Conservation (phyloP, 2,329 filamentous ascomycete species). For the Cordyceps pruinosa region DNA sequence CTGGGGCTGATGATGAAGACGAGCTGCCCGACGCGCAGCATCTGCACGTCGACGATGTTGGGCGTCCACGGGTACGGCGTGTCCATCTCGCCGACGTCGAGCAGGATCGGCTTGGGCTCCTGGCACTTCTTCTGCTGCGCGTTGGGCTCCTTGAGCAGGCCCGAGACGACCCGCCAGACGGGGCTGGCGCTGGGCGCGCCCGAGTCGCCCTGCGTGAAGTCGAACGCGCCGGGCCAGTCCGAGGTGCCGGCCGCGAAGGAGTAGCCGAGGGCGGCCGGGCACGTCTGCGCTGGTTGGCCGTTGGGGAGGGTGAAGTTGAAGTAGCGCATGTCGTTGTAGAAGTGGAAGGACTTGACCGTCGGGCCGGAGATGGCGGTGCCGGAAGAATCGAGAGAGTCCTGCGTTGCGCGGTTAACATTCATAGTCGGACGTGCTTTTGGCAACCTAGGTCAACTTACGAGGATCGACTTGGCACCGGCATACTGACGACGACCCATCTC, state of each 20-base stretch:
- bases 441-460: slow-evolving; percentile 24
- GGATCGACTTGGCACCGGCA: slow-evolving; percentile 44
- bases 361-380: slow-evolving; percentile 51
- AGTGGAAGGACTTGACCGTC: slow-evolving; percentile 74
- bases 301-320: slow-evolving; percentile 70
- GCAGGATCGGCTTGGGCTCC: slow-evolving; percentile 71
- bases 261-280: slow-evolving; percentile 81
- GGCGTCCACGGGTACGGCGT: slow-evolving; percentile 81
- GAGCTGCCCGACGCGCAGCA: slow-evolving; percentile 76
- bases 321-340: slow-evolving; percentile 73
- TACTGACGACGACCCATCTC: slow-evolving; percentile 72
- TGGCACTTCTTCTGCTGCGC: slow-evolving; percentile 70
- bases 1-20: slow-evolving; percentile 79
- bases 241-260: slow-evolving; percentile 90
- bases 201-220: slow-evolving; percentile 83
- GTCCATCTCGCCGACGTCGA: slow-evolving; percentile 79
- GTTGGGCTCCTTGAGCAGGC: slow-evolving; percentile 63
- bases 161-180: slow-evolving; percentile 71
- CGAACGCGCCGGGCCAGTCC: slow-evolving; percentile 84
- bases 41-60: slow-evolving; percentile 85
- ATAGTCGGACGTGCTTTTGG: background rate
- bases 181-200: slow-evolving; percentile 63
- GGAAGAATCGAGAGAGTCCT: slow-evolving; percentile 44
- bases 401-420: slow-evolving; percentile 21
- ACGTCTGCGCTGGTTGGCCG: slow-evolving; percentile 64